phyloP scores from a whole-genome alignment of 495 filamentous ascomycete species.

The Talaromyces wortmannii region DNA sequence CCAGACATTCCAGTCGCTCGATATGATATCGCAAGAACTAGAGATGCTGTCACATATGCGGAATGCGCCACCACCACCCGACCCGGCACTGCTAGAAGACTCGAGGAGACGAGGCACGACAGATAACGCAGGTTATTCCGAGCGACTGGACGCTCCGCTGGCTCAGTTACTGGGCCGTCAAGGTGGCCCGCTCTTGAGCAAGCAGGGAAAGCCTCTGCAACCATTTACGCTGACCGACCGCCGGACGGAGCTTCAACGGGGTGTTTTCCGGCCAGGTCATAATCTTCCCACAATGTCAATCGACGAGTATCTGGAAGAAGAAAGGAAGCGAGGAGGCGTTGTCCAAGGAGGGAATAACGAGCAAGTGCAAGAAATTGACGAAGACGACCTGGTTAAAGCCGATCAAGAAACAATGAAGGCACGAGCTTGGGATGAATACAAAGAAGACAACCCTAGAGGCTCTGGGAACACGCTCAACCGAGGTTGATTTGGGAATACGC shows the following conservation, averaged over 20 bases:
- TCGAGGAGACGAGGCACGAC: conserved; percentile 37
- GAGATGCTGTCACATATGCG: conserved; percentile 74
- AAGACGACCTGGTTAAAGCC: conserved; percentile 79
- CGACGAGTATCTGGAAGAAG: conserved; percentile 95
- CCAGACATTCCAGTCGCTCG: conserved; percentile 76
- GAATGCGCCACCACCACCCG: conserved; percentile 20
- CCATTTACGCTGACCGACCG: conserved; percentile 84
- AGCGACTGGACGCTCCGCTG: conserved; percentile 64
- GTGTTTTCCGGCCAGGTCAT: conserved; percentile 87
- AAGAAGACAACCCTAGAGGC: conserved; percentile 80
- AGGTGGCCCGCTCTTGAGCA: conserved; percentile 71
- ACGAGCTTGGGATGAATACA: conserved; percentile 91
- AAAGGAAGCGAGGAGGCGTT: conserved; percentile 77
- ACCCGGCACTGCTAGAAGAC: conserved; percentile 33
- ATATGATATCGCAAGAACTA: conserved; percentile 75
- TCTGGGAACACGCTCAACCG: conserved; percentile 83
- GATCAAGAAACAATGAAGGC: conserved; percentile 91
- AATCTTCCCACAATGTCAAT: conserved; percentile 96
- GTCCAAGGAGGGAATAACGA: conserved; percentile 73
- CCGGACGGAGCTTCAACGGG: conserved; percentile 67
- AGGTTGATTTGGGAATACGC: conserved; percentile 38
- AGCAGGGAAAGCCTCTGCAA: conserved; percentile 76
- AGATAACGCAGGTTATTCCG: conserved; percentile 51
- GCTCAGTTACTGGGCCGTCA: conserved; percentile 46
- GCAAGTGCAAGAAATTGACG: conserved; percentile 66